Evolutionary conservation across 208 protist genomes (phyloP).

Genomic region (Trypanosoma congolense): DNA sequence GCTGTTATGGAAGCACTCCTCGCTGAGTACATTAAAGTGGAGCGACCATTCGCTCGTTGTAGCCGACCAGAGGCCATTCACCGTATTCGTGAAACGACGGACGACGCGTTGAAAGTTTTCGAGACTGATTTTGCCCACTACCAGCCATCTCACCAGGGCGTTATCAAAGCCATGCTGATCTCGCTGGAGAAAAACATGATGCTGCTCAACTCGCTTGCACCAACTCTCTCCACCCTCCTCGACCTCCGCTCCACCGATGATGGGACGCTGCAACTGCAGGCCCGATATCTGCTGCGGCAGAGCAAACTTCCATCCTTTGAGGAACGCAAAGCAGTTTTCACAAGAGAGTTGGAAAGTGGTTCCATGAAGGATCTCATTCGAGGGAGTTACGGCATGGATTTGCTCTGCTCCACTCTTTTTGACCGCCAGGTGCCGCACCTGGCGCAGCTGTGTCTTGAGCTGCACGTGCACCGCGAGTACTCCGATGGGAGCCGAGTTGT

Average conservation of each 20-base stretch:
- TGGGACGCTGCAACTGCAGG: conserved; percentile 62
- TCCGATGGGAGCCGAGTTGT: conserved; percentile 56
- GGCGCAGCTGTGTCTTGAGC: conserved; percentile 60
- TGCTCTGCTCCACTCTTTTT: conserved; percentile 77
- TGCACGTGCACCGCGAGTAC: conserved; percentile 79
- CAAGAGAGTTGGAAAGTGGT: conserved; percentile 53
- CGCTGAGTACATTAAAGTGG: conserved; percentile 63
- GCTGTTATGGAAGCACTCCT: conserved; percentile 54
- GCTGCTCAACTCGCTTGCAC: conserved; percentile 58
- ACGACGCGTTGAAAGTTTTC: conserved; percentile 30
- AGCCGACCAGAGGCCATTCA: conserved; percentile 73
- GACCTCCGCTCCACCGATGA: conserved; percentile 44
- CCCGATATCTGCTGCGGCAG: conserved; percentile 65
- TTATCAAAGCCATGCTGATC: conserved; percentile 48
- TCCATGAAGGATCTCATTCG: conserved; percentile 37
- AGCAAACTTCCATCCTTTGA: conserved; percentile 65
- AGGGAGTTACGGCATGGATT: conserved; percentile 62
- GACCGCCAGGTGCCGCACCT: conserved; percentile 69
- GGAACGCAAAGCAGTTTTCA: conserved; percentile 65
- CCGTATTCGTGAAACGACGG: conserved; percentile 34
- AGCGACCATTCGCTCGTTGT: conserved; percentile 57
- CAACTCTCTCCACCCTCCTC: conserved; percentile 41
- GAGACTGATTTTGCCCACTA: conserved; percentile 70
- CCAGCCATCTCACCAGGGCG: conserved; percentile 65
- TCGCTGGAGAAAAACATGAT: conserved; percentile 52